A percentile compares a stretch with the other conserved stretches of the same genome.
These are phyloP conservation scores for Lactarius hengduanensis DNA, from an alignment of 768 basidiomycete species.

Conservation along the genomic window DNA sequence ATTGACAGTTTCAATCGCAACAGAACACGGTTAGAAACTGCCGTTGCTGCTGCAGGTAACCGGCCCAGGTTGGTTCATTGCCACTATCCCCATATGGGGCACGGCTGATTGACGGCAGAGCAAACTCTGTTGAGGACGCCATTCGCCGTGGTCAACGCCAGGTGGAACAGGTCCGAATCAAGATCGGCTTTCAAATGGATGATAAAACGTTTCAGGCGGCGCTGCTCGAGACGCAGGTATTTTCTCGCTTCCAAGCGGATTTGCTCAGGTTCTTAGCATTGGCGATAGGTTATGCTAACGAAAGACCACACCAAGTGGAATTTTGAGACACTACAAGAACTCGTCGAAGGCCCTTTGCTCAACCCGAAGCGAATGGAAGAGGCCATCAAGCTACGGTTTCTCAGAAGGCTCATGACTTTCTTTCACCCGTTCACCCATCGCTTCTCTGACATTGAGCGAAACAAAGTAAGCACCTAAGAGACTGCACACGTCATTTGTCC, in stretches of 20 bases:
- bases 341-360: conserved; percentile 89
- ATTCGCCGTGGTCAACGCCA: conserved; percentile 86
- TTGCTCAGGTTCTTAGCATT: not conserved
- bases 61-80: conserved; percentile 56
- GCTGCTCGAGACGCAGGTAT: conserved; percentile 84
- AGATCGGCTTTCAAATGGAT: conserved; percentile 92
- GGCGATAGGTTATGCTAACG: conserved; percentile 71
- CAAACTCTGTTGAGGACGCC: conserved; percentile 82
- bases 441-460: conserved; percentile 79
- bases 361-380: conserved; percentile 94
- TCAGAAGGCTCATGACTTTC: conserved; percentile 88
- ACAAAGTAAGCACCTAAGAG: conserved; percentile 44
- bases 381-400: conserved; percentile 86
- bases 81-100: not conserved
- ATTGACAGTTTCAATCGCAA: conserved; percentile 97
- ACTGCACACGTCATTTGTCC: not conserved
- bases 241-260: not conserved
- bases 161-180: conserved; percentile 86
- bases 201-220: conserved; percentile 85
- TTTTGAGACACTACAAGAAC: conserved; percentile 81
- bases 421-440: conserved; percentile 88
- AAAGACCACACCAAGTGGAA: conserved; percentile 94
- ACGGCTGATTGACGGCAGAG: conserved; percentile 41
- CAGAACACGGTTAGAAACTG: conserved; percentile 58
- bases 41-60: conserved; percentile 43